These are phyloP conservation scores for Taphrina wiesneri DNA, from an alignment of 1,139 yeast genomes.

Conservation along the genomic window DNA sequence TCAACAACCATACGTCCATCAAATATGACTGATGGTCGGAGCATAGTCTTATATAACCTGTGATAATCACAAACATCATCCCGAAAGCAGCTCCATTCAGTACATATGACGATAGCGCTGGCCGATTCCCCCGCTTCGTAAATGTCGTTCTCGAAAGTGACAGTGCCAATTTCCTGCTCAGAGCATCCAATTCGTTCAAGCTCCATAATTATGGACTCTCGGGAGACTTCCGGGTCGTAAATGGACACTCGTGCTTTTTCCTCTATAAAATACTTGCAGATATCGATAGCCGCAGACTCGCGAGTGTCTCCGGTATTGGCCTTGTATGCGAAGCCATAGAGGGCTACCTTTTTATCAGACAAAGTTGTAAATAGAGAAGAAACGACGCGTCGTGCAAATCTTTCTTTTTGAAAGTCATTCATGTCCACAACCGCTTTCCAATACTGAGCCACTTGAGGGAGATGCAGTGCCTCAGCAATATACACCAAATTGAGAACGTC, in stretches of 20 bases:
- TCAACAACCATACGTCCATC: no score
- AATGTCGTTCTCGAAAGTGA: slow-evolving; percentile 40
- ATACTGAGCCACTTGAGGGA: slow-evolving; percentile 44
- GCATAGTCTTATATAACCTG: slow-evolving; percentile 42
- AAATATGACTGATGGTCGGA: slow-evolving; percentile 44
- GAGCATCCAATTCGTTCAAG: slow-evolving; percentile 40
- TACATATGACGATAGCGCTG: slow-evolving; percentile 43
- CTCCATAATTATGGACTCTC: slow-evolving; percentile 43
- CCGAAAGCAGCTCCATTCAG: slow-evolving; percentile 45
- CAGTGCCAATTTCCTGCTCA: slow-evolving; percentile 39
- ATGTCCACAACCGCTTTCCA: slow-evolving; percentile 44
- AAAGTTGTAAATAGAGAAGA: slow-evolving; percentile 42
- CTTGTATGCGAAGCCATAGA: slow-evolving; percentile 44
- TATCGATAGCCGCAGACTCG: slow-evolving; percentile 43
- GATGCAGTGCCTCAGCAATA: slow-evolving; percentile 43
- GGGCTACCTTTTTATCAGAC: slow-evolving; percentile 42
- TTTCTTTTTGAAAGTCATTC: slow-evolving; percentile 43
- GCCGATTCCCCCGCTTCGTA: slow-evolving; percentile 43
- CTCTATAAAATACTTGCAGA: slow-evolving; percentile 41
- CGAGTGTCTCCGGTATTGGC: slow-evolving; percentile 44
- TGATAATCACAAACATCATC: slow-evolving; percentile 40
- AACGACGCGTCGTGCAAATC: slow-evolving; percentile 43
- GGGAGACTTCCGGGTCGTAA: slow-evolving; percentile 44
- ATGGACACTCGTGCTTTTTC: slow-evolving; percentile 42
- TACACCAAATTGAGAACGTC: slow-evolving; percentile 43